These are phyloP conservation scores for Cyberlindnera maritima DNA, from an alignment of 805 yeast genomes.

Conservation along the genomic window DNA sequence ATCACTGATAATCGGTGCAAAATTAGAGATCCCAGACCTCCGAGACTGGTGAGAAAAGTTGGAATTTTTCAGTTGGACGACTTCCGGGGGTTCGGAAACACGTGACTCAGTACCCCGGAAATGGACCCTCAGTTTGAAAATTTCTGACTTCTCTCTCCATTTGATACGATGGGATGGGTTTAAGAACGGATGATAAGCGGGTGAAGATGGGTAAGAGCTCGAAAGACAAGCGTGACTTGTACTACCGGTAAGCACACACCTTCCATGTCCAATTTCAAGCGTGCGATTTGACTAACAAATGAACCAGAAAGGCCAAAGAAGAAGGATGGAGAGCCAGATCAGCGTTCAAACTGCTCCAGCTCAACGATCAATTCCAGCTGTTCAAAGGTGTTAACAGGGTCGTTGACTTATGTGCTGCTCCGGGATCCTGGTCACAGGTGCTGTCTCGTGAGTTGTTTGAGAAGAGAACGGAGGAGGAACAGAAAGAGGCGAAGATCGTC, in stretches of 20 bases:
- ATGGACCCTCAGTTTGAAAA: conserved; percentile 1
- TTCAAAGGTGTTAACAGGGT: conserved; percentile 70
- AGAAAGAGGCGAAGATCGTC: conserved; percentile 64
- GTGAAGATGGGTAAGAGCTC: conserved; percentile 89
- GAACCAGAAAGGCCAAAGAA: conserved; percentile 81
- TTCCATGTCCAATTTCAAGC: neutral
- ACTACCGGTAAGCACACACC: conserved; percentile 49
- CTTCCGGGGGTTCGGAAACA: no score
- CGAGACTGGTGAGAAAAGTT: neutral
- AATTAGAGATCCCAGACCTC: no score
- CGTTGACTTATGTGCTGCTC: conserved; percentile 97
- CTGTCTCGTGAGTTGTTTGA: conserved; percentile 65
- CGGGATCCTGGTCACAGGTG: conserved; percentile 96
- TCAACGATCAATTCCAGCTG: conserved; percentile 86
- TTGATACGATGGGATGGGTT: neutral
- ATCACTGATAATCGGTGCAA: no score
- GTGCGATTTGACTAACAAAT: conserved; percentile 7
- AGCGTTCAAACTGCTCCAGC: conserved; percentile 88
- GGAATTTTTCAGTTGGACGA: neutral
- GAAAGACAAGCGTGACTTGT: conserved; percentile 90
- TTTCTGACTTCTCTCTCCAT: neutral
- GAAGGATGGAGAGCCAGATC: conserved; percentile 98
- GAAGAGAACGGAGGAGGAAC: conserved; percentile 31
- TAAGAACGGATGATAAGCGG: conserved; percentile 48
- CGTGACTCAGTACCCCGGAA: no score